Base-by-base conservation (phyloP, 1,139 yeast species). In the Citeromyces hawaiiensis region DNA sequence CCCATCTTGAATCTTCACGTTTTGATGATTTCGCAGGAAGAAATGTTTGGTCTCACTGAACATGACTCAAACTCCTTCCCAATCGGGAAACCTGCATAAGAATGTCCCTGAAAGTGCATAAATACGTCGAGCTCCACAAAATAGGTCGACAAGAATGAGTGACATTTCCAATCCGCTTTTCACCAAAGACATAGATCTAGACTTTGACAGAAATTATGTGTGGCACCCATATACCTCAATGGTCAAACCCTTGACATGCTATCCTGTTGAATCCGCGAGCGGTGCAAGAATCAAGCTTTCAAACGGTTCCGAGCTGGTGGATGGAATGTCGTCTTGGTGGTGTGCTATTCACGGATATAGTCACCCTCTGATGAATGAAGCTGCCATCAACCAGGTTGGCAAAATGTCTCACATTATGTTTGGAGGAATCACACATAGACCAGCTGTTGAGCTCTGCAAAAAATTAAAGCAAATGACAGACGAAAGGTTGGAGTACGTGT, bases 301-400 rank as follows among this genome's bases (percentile, higher is more conserved):
- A 2, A 38, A 45, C 21, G 51, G 50, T 14, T 40, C 44, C 18
- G 37, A 35, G 5, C 37, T 56, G 3, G 46, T 56, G 21, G 61
- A 57, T 39, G 61, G 57, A 9, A 57, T 57, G 61, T 54, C 60
- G 9, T 57, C 61, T 1, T 57, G 62, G 61, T 57, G 60, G 61
- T 55, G 59, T 36, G 55, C 57, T 36, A 50, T 57, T 35, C 60
- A 56, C 46, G 62, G 61, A 1, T 57, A 57, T 41, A 55, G 54
- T 37, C 50, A 57, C 42, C 43, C 49, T 3, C 52, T 47, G 25
- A 40, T 57, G 32, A 56, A 57, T 40, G 45, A 49, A 23, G 61
- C 59, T 3, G 45, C 53, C 10, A 42, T 33, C 5, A 41, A 40
- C 4, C 62, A 57, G 38, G 36, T 55, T 7, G 25, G 39, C 2